phyloP scores from a whole-genome alignment of 345 rosid genomes.

The Populus pruinosa region DNA sequence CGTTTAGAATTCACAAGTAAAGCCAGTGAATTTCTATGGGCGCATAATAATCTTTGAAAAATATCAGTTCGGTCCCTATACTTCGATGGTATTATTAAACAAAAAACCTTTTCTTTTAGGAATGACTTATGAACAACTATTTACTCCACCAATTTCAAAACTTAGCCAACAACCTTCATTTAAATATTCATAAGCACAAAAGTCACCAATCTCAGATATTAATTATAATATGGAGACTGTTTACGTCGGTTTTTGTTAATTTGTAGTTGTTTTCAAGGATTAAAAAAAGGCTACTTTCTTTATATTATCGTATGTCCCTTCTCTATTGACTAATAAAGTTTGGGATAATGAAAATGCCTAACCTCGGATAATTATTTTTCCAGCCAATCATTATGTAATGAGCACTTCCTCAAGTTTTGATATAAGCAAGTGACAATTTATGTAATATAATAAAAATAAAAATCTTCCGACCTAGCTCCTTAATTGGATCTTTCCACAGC shows the following conservation, averaged over 20 bases:
- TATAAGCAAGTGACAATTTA: not conserved
- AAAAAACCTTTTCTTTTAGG: not conserved
- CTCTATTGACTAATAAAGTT: conserved; percentile 13
- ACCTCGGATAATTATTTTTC: conserved; percentile 16
- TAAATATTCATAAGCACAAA: conserved; percentile 4
- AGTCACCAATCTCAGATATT: not conserved
- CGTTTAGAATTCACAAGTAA: too few relatives aligned
- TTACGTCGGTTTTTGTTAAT: not conserved
- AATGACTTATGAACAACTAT: not conserved
- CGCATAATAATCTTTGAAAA: too few relatives aligned
- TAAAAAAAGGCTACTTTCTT: not conserved
- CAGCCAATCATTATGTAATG: conserved; percentile 29
- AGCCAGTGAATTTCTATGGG: too few relatives aligned
- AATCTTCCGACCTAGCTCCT: conserved; percentile 9
- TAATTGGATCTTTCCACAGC: conserved; percentile 19
- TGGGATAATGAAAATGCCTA: conserved; percentile 13
- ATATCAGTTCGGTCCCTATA: too few relatives aligned
- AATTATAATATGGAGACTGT: not conserved
- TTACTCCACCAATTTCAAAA: not conserved
- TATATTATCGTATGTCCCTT: conserved; percentile 1
- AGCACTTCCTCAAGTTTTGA: not conserved
- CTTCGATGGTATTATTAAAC: too few relatives aligned
- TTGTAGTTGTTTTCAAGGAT: not conserved
- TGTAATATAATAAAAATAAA: conserved; percentile 7
- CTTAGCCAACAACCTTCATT: conserved; percentile 7